Evolutionary conservation across 2,329 filamentous ascomycete species (phyloP).

Genomic region (Cryphonectria radicalis): DNA sequence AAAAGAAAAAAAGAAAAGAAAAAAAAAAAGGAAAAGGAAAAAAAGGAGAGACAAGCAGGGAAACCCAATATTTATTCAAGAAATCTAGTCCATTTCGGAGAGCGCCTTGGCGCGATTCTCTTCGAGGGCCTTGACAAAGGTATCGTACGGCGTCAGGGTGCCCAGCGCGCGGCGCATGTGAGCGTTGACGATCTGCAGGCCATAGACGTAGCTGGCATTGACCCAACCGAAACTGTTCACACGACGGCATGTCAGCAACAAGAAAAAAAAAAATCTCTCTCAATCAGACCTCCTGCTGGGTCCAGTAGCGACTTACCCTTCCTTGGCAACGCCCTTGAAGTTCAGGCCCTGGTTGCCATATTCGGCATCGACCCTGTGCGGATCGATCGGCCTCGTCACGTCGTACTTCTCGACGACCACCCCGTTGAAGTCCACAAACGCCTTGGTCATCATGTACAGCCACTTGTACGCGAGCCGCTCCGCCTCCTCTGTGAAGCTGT

Average conservation of each 20-base stretch:
- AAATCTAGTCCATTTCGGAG: conserved; percentile 45
- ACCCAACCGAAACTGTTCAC: conserved; percentile 89
- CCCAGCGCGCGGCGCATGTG: conserved; percentile 90
- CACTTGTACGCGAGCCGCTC: conserved; percentile 92
- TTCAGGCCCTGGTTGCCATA: conserved; percentile 96
- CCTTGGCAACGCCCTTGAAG: conserved; percentile 93
- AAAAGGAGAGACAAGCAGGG: neutral
- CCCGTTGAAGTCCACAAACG: conserved; percentile 97
- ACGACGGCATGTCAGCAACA: conserved; percentile 35
- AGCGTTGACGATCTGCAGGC: conserved; percentile 83
- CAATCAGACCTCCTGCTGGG: neutral
- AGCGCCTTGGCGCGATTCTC: conserved; percentile 58
- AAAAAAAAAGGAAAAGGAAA: neutral
- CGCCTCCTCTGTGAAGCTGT: conserved; percentile 89
- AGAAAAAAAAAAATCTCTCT: neutral
- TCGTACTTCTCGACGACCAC: conserved; percentile 99
- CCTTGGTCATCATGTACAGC: conserved; percentile 98
- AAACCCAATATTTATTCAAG: neutral
- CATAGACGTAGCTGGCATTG: conserved; percentile 96
- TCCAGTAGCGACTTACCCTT: conserved; percentile 73
- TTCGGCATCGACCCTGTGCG: conserved; percentile 93
- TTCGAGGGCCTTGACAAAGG: conserved; percentile 72
- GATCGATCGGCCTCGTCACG: conserved; percentile 86
- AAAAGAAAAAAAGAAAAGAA: neutral
- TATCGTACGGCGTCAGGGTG: conserved; percentile 84